Conservation (phyloP, 148 eudicot species). For the Persicaria tinctoria region DNA sequence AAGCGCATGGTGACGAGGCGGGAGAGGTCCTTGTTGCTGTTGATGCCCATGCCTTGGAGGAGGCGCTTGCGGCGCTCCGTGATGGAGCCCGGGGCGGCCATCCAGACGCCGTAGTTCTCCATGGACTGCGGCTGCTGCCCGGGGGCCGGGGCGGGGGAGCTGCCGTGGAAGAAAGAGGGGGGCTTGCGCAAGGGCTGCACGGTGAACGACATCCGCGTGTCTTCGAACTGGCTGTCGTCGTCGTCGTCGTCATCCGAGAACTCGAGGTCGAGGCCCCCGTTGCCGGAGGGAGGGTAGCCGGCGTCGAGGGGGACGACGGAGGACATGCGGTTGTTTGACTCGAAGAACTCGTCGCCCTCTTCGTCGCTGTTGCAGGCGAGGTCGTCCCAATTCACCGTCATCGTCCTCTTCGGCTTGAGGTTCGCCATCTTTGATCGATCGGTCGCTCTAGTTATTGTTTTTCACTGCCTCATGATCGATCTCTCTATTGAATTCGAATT, state of each 20-base stretch:
- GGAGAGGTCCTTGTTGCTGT: constrained; percentile 52
- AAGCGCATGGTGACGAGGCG: constrained; percentile 28
- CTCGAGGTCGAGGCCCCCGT: too few species aligned
- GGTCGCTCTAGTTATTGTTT: background rate
- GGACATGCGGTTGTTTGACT: constrained; percentile 51
- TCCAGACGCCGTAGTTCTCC: constrained; percentile 64
- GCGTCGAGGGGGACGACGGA: constrained; percentile 34
- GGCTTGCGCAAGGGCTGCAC: constrained; percentile 10
- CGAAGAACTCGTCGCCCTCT: constrained; percentile 74
- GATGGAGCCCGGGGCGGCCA: constrained; percentile 63
- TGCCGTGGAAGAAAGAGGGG: background rate
- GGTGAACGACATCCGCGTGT: constrained; percentile 59
- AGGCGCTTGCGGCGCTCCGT: constrained; percentile 60
- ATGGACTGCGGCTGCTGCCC: constrained; percentile 12
- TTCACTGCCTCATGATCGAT: background rate
- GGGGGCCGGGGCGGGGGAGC: constrained; percentile 3
- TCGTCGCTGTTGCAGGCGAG: constrained; percentile 33
- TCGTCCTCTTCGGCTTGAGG: constrained; percentile 32
- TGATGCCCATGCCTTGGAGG: constrained; percentile 79
- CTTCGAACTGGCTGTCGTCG: constrained; percentile 46
- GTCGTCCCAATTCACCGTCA: constrained; percentile 76
- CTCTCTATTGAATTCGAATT: background rate
- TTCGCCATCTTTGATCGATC: background rate
- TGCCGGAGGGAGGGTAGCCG: too few species aligned
- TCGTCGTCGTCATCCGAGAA: constrained; percentile 25